These are phyloP conservation scores for Pseudogymnoascus sp. DNA, from an alignment of 2,329 filamentous ascomycete species.

Conservation along the genomic window DNA sequence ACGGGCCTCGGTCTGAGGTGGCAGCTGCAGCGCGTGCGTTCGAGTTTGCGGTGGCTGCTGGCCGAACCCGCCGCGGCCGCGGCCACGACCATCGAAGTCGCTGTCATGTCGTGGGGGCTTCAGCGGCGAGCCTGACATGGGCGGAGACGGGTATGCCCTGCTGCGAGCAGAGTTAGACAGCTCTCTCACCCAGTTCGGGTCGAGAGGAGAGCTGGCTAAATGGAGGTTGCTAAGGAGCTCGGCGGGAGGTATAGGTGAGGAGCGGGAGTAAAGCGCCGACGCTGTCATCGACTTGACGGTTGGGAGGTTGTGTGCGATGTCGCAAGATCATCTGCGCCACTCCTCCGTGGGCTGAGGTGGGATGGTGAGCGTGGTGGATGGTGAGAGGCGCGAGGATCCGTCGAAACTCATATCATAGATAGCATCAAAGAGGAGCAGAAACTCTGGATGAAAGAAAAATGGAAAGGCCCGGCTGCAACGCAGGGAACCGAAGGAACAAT, in stretches of 20 bases:
- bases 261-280: neutral
- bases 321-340: neutral
- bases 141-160: constrained; percentile 62
- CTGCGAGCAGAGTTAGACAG: constrained; percentile 47
- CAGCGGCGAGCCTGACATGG: constrained; percentile 64
- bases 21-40: constrained; percentile 17
- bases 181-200: constrained; percentile 48
- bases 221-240: constrained; percentile 51
- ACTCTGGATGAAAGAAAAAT: neutral
- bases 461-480: neutral
- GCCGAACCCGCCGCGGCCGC: constrained; percentile 33
- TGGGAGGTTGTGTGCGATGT: neutral
- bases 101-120: constrained; percentile 50
- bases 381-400: neutral
- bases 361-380: neutral
- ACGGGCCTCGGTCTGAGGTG: constrained; percentile 9
- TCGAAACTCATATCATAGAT: neutral
- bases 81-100: constrained; percentile 48
- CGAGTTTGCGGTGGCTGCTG: neutral
- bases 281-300: constrained; percentile 2
- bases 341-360: neutral
- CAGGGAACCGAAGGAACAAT: constrained; percentile 1
- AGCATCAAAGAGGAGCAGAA: neutral
- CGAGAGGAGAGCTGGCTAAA: constrained; percentile 46
- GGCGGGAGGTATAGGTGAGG: constrained; percentile 38